These are phyloP conservation scores for Penicillium rolfsii DNA, from an alignment of 2,329 filamentous ascomycete species.

Conservation along the genomic window DNA sequence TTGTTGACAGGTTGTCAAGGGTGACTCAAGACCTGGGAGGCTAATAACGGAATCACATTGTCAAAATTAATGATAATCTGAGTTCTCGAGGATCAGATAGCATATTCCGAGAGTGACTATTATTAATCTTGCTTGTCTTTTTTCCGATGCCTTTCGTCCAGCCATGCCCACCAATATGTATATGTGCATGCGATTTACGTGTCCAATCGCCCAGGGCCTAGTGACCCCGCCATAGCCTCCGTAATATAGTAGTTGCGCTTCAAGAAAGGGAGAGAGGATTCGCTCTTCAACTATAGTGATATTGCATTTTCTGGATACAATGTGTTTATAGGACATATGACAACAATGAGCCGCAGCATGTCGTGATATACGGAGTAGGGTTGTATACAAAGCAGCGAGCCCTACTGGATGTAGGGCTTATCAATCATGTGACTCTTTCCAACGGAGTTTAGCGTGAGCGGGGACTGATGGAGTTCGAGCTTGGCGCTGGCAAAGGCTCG, in stretches of 20 bases:
- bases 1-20: slow-evolving; percentile 8
- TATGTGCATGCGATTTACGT: not conserved
- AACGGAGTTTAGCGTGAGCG: slow-evolving; percentile 27
- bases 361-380: too few relatives aligned
- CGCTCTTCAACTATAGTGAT: not conserved
- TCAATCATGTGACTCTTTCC: slow-evolving; percentile 29
- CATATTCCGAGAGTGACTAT: not conserved
- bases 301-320: not conserved
- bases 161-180: not conserved
- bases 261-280: not conserved
- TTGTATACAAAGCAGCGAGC: slow-evolving; percentile 17
- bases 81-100: not conserved
- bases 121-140: not conserved
- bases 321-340: too few relatives aligned
- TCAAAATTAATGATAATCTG: not conserved
- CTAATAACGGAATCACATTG: not conserved
- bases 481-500: slow-evolving; percentile 32
- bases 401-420: slow-evolving; percentile 33
- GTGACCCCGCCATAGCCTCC: not conserved
- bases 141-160: not conserved
- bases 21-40: not conserved
- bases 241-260: too few relatives aligned
- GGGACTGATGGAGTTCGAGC: slow-evolving; percentile 30
- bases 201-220: not conserved
- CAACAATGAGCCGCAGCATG: too few relatives aligned